Conservation (phyloP, 768 basidiomycete species). For the Lactifluus piperatus region DNA sequence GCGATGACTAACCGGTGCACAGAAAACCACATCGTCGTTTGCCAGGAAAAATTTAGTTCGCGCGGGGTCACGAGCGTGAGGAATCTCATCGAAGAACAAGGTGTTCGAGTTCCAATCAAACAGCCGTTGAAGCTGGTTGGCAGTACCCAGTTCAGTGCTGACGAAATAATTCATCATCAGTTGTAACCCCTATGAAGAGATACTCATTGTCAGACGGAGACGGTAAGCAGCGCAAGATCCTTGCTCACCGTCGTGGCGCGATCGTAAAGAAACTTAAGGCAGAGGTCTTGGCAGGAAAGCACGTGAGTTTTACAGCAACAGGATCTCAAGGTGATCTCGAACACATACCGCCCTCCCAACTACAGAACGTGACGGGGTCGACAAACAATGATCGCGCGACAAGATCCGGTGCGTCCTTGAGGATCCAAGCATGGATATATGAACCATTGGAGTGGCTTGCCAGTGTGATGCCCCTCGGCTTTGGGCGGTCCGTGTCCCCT, state of each 20-base stretch:
- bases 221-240: background rate
- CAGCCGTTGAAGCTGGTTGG: conserved; percentile 74
- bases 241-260: conserved; percentile 50
- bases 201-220: conserved; percentile 6
- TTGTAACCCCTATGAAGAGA: conserved; percentile 51
- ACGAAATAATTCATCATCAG: conserved; percentile 84
- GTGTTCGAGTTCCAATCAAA: conserved; percentile 86
- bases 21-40: conserved; percentile 74
- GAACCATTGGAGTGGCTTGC: conserved; percentile 88
- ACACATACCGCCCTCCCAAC: conserved; percentile 89
- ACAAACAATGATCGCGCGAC: conserved; percentile 76
- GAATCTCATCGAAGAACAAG: conserved; percentile 86
- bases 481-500: conserved; percentile 17
- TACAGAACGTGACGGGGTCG: conserved; percentile 84
- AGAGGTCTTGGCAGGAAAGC: conserved; percentile 51
- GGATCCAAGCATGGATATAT: conserved; percentile 82
- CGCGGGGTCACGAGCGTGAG: conserved; percentile 57
- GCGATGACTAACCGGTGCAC: conserved; percentile 45
- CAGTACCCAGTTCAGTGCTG: conserved; percentile 78
- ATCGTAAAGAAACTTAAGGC: conserved; percentile 84
- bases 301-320: background rate
- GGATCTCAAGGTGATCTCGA: background rate
- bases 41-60: conserved; percentile 72
- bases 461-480: conserved; percentile 56
- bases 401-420: conserved; percentile 68